Percentiles rank a stretch among this genome's conserved stretches.
These are phyloP conservation scores for Stagonosporopsis tanaceti DNA, from an alignment of 2,329 filamentous ascomycete species.

Conservation along the genomic window DNA sequence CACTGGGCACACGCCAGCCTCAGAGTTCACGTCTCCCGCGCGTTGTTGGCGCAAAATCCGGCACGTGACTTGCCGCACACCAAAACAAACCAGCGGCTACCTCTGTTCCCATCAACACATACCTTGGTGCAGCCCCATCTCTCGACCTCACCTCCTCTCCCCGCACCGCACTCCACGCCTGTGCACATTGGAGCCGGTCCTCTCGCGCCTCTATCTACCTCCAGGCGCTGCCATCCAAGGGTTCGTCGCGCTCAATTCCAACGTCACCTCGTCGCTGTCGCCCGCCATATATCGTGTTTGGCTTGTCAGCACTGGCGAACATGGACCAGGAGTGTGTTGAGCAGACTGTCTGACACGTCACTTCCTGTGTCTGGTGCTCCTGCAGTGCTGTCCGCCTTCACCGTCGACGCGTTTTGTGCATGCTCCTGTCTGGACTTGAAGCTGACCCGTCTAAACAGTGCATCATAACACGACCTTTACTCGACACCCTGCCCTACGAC, in stretches of 20 bases:
- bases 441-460: constrained; percentile 44
- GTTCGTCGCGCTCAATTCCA: constrained; percentile 38
- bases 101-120: constrained; percentile 44
- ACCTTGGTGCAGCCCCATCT: constrained; percentile 44
- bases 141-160: constrained; percentile 27
- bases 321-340: constrained; percentile 33
- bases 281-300: constrained; percentile 43
- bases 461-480: constrained; percentile 49
- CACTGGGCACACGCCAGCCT: constrained; percentile 41
- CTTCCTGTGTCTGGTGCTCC: constrained; percentile 29
- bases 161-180: constrained; percentile 28
- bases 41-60: constrained; percentile 32
- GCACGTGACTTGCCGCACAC: constrained; percentile 29
- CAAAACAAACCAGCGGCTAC: constrained; percentile 49
- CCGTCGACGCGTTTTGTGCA: constrained; percentile 25
- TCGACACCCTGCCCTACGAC: constrained; percentile 37
- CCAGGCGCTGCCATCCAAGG: constrained; percentile 37
- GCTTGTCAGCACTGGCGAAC: constrained; percentile 39
- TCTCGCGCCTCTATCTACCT: constrained; percentile 38
- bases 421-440: constrained; percentile 23
- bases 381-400: constrained; percentile 35
- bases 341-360: constrained; percentile 29
- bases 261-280: constrained; percentile 46
- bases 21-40: constrained; percentile 37
- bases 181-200: constrained; percentile 45